Conservation (phyloP, 441 rosid species). For the Sinapis alba region DNA sequence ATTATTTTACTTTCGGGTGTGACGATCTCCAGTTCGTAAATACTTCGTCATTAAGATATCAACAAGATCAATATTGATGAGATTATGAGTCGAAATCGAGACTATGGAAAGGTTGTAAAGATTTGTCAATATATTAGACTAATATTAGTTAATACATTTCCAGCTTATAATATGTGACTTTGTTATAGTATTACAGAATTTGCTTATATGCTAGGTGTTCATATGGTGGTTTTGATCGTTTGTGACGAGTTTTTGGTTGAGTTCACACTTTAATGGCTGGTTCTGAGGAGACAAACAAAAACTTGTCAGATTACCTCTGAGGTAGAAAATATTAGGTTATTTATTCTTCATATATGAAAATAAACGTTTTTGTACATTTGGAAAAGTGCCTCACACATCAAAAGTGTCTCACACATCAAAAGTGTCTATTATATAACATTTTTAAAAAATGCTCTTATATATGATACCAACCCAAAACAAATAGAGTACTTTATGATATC, state of each 20-base stretch:
- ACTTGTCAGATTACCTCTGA: neutral
- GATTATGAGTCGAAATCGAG: neutral
- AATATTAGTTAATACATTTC: too few relatives aligned
- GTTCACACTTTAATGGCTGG: neutral
- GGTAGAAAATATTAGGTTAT: neutral
- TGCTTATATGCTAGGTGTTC: neutral
- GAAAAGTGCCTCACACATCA: too few relatives aligned
- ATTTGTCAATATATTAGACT: neutral
- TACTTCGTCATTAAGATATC: neutral
- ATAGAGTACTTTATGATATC: neutral
- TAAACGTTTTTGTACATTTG: neutral
- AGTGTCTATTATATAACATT: neutral
- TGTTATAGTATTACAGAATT: neutral
- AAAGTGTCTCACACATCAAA: too few relatives aligned
- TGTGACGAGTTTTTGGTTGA: neutral
- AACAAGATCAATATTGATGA: neutral
- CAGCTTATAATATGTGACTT: too few relatives aligned
- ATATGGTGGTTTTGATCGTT: neutral
- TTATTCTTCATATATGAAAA: too few relatives aligned
- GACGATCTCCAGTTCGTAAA: neutral
- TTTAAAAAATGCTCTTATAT: neutral
- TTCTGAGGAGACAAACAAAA: neutral
- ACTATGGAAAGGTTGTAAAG: neutral
- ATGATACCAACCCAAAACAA: neutral
- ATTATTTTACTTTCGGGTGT: neutral